These are phyloP conservation scores for Talaromyces sp. DNA, from an alignment of 2,329 filamentous ascomycete species.

Conservation along the genomic window DNA sequence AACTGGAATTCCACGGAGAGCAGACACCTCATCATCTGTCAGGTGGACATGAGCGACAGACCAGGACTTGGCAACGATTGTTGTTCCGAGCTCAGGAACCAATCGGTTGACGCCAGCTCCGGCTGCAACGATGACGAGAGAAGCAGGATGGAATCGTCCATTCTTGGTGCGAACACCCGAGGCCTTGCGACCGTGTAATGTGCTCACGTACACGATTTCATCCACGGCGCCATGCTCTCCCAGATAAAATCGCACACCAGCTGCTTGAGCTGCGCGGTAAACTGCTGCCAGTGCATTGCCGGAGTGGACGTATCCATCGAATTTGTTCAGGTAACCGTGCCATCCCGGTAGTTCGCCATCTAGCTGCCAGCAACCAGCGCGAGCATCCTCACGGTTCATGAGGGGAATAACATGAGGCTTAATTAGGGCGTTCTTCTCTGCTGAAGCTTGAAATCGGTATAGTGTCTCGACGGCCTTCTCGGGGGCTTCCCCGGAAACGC, in stretches of 20 bases:
- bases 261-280: constrained; percentile 45
- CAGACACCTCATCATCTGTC: constrained; percentile 56
- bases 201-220: constrained; percentile 43
- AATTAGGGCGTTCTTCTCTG: constrained; percentile 38
- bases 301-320: constrained; percentile 61
- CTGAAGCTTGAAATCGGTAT: constrained; percentile 45
- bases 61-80: constrained; percentile 61
- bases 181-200: constrained; percentile 19
- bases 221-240: constrained; percentile 44
- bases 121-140: constrained; percentile 54
- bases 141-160: constrained; percentile 40
- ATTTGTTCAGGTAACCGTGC: constrained; percentile 62
- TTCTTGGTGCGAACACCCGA: constrained; percentile 44
- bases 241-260: constrained; percentile 49
- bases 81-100: constrained; percentile 53
- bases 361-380: constrained; percentile 52
- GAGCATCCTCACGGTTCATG: constrained; percentile 43
- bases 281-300: constrained; percentile 55
- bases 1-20: constrained; percentile 61
- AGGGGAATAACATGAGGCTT: constrained; percentile 45
- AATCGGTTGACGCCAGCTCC: constrained; percentile 56
- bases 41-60: constrained; percentile 63
- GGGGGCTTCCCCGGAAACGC: constrained; percentile 52
- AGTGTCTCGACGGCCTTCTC: constrained; percentile 53
- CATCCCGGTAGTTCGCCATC: constrained; percentile 55